phyloP scores from a whole-genome alignment of 192 early-diverging fungal species.

The Umbelopsis sp. region DNA sequence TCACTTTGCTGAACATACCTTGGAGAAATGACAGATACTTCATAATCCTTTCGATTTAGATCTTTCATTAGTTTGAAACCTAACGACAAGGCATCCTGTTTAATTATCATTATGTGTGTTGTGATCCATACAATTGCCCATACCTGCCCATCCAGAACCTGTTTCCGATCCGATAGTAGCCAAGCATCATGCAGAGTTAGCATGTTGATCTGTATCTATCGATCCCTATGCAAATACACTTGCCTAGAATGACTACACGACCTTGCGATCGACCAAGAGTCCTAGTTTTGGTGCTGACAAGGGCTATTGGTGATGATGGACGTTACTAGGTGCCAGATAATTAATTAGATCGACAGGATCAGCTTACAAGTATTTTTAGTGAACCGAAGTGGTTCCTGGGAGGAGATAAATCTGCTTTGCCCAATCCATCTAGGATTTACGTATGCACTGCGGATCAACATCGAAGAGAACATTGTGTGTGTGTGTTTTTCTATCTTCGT shows the following conservation, averaged over 20 bases:
- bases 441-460: neutral
- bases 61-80: conserved; percentile 75
- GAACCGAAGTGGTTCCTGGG: conserved; percentile 2
- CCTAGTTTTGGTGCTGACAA: conserved; percentile 24
- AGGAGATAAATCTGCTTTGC: neutral
- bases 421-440: neutral
- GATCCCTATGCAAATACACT: neutral
- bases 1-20: conserved; percentile 37
- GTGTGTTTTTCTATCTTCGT: neutral
- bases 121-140: neutral
- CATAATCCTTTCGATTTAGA: conserved; percentile 66
- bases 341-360: neutral
- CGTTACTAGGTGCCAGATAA: neutral
- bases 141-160: conserved; percentile 65
- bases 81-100: conserved; percentile 38
- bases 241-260: conserved; percentile 40
- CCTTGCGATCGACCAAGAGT: conserved; percentile 34
- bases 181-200: too few relatives aligned
- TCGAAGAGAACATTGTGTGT: neutral
- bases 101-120: neutral
- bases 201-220: neutral
- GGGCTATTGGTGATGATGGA: neutral
- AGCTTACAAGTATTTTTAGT: conserved; percentile 3
- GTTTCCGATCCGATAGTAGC: conserved; percentile 13
- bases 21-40: conserved; percentile 79